Conservation (phyloP, 129 eudicot genomes). For the Calendula officinalis region DNA sequence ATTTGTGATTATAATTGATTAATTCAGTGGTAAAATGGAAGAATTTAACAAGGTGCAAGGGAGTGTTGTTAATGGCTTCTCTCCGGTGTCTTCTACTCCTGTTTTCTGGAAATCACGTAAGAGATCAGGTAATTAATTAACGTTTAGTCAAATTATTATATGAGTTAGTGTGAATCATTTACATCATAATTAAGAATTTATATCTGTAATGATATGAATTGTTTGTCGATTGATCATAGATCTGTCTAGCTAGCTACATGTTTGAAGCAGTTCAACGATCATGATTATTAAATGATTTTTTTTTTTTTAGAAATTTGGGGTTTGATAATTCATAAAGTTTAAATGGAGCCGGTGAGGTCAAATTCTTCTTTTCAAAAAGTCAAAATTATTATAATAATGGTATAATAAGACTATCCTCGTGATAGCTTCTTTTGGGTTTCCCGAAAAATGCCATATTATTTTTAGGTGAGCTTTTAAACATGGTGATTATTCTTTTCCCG, state of each 20-base stretch:
- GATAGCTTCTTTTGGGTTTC: conserved; percentile 8
- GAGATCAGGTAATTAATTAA: conserved; percentile 48
- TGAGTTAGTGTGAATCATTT: neutral
- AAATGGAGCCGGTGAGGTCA: conserved; percentile 9
- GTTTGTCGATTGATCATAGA: neutral
- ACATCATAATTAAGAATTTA: neutral
- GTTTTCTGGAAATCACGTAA: conserved; percentile 83
- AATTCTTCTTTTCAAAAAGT: conserved; percentile 3
- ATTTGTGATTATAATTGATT: neutral
- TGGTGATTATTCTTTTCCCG: neutral
- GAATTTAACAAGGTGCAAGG: conserved; percentile 24
- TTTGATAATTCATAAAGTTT: neutral
- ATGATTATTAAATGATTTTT: too few relatives aligned
- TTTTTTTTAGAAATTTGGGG: neutral
- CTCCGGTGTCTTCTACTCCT: conserved; percentile 67
- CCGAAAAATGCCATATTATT: neutral
- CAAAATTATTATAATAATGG: neutral
- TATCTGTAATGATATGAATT: neutral
- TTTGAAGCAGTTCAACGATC: neutral
- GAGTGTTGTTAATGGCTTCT: conserved; percentile 62
- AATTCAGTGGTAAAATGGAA: conserved; percentile 30
- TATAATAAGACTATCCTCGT: neutral
- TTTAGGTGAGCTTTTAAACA: neutral
- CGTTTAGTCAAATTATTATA: neutral
- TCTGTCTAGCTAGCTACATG: neutral